Evolutionary conservation across 2,329 filamentous ascomycete genomes (phyloP).

Genomic region (Boeremia exigua): DNA sequence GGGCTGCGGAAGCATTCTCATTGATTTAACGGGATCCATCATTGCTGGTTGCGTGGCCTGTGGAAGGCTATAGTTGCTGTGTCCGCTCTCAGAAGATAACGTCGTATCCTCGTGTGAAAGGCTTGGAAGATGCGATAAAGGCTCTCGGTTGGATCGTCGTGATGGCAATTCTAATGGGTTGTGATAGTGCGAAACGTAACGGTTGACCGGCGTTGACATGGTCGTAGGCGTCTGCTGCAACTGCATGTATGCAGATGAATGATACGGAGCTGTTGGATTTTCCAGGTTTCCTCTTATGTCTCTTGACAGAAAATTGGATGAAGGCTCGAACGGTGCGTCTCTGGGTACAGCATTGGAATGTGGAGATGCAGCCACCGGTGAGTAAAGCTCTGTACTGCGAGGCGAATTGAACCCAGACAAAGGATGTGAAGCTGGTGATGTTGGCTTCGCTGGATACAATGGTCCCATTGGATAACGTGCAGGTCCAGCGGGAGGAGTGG

Average conservation of each 20-base stretch:
- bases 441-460: slow-evolving; percentile 38
- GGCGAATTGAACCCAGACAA: slow-evolving; percentile 45
- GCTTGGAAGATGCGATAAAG: slow-evolving; percentile 35
- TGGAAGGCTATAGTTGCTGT: slow-evolving; percentile 28
- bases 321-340: slow-evolving; percentile 34
- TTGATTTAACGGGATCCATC: slow-evolving; percentile 41
- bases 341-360: slow-evolving; percentile 34
- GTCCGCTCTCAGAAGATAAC: slow-evolving; percentile 47
- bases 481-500: slow-evolving; percentile 36
- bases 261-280: slow-evolving; percentile 20
- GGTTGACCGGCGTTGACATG: slow-evolving; percentile 4
- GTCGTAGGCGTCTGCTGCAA: slow-evolving; percentile 13
- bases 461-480: slow-evolving; percentile 34
- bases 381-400: slow-evolving; percentile 41
- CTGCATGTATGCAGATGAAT: slow-evolving; percentile 25
- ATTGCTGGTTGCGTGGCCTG: slow-evolving; percentile 24
- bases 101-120: slow-evolving; percentile 50
- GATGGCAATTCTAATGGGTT: slow-evolving; percentile 37
- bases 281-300: slow-evolving; percentile 32
- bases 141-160: slow-evolving; percentile 39
- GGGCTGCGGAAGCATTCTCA: slow-evolving; percentile 48
- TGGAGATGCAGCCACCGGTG: slow-evolving; percentile 44
- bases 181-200: slow-evolving; percentile 28
- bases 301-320: slow-evolving; percentile 24
- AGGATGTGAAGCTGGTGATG: slow-evolving; percentile 41